Conservation (phyloP, 129 eudicot species). For the Heracleum sosnowskyi region DNA sequence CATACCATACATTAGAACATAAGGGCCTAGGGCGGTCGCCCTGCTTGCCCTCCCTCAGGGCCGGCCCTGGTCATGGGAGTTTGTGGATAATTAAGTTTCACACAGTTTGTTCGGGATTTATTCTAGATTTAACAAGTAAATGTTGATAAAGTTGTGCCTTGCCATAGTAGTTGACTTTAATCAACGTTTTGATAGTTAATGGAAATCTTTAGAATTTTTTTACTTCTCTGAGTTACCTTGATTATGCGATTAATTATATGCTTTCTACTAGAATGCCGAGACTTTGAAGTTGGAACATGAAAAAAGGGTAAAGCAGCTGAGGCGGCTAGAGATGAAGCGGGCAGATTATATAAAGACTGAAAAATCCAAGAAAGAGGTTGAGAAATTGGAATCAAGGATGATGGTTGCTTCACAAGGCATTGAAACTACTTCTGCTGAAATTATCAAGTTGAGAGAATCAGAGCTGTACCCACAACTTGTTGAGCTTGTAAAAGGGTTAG, state of each 20-base stretch:
- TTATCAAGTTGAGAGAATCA: slow-evolving; percentile 75
- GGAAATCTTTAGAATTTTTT: too few species aligned
- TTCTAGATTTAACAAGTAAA: background rate
- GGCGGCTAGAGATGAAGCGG: slow-evolving; percentile 78
- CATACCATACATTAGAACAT: too few species aligned
- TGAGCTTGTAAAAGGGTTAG: slow-evolving; percentile 84
- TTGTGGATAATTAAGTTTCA: background rate
- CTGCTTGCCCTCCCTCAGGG: too few species aligned
- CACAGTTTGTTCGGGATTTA: background rate
- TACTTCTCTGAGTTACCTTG: background rate
- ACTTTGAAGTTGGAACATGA: slow-evolving; percentile 69
- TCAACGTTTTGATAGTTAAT: background rate
- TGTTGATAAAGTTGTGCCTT: background rate
- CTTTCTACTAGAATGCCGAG: slow-evolving; percentile 57
- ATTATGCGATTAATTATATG: slow-evolving; percentile 2
- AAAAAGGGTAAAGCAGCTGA: slow-evolving; percentile 48
- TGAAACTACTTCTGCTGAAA: slow-evolving; percentile 70
- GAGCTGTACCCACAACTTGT: slow-evolving; percentile 91
- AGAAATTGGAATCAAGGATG: slow-evolving; percentile 76
- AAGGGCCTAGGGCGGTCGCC: too few species aligned
- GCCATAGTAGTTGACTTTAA: background rate
- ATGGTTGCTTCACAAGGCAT: slow-evolving; percentile 74
- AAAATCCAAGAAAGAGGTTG: slow-evolving; percentile 89
- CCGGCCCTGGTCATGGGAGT: background rate
- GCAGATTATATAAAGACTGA: slow-evolving; percentile 76